Base-by-base conservation (phyloP, 2,329 filamentous ascomycete genomes). In the Monosporascus sp. region DNA sequence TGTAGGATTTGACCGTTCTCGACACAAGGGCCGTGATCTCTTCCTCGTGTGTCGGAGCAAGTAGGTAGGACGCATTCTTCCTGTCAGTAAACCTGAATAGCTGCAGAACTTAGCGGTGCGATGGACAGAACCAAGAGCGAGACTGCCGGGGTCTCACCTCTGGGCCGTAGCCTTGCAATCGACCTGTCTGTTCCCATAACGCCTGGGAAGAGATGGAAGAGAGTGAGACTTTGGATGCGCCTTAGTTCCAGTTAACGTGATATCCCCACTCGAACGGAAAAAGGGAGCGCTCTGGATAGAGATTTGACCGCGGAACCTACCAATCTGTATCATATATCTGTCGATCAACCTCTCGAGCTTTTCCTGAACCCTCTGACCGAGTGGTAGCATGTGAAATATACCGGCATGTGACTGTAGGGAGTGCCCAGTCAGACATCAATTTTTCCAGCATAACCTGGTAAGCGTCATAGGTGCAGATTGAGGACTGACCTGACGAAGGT, bases 11-110 rank as follows among this genome's bases (percentile, higher is more conserved):
- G 1, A 92, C 77, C 17, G 86, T 80, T 52, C 79, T 81, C 4
- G 84, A 82, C 2, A 97, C 89, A 2, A 99, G 75, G 0, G 80
- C 75, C 0, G 94, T 99, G 61, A 99, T 94, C 67, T 99, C 94
- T 69, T 99, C 94, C 66, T 99, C 94, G 57, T 99, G 94, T 0
- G 94, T 99, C 1, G 94, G 94, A 1, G 91, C 87, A 4, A 99
- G 80, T 31, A 99, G 78, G 57, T 89, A 89, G 4, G 81, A 77
- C 1, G 80, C 76, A 7, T 88, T 82, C 69, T 88, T 94, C 52
- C 94, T 83, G 70, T 97, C 94, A 45, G 79, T 73, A 47, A 97
- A 82, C 43, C 82, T 83, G 61, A 97, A 93, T 20, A 97, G 79
- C 86, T 94, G 62, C 11, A 5, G 46, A 31, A 44, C 50, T 71